These are phyloP conservation scores for Prunus mongolica DNA, from an alignment of 306 rosid genomes.

Conservation along the genomic window DNA sequence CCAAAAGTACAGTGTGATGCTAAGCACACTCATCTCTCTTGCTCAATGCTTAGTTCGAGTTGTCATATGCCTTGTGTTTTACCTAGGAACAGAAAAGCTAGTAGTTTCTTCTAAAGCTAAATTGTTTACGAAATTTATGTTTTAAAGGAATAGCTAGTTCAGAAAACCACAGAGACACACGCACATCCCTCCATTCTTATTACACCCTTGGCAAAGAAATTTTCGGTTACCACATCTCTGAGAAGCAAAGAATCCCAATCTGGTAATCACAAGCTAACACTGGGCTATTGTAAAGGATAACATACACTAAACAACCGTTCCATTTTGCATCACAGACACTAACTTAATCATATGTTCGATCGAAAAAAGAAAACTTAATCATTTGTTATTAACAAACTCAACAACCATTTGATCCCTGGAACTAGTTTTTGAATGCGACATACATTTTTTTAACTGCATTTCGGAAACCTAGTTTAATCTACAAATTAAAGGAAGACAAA, in stretches of 20 bases:
- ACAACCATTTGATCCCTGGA: neutral
- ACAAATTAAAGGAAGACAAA: neutral
- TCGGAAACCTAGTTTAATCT: neutral
- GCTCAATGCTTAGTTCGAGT: neutral
- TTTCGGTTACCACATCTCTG: neutral
- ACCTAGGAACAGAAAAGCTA: neutral
- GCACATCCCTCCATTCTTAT: neutral
- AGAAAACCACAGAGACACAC: too few species aligned
- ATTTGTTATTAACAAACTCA: neutral
- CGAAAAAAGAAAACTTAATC: neutral
- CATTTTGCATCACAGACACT: neutral
- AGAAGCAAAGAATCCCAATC: neutral
- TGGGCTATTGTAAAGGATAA: neutral
- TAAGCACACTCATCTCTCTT: neutral
- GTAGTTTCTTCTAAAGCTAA: neutral
- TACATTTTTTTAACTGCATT: neutral
- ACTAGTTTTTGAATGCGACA: neutral
- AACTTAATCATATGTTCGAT: neutral
- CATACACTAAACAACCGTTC: neutral
- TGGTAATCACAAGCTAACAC: neutral
- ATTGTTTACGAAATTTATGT: neutral
- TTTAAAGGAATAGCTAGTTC: neutral
- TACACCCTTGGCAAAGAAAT: neutral
- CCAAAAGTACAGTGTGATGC: neutral
- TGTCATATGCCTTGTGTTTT: neutral